Evolutionary conservation across 2,329 filamentous ascomycete species (phyloP).

Genomic region (Colletotrichum zoysiae): DNA sequence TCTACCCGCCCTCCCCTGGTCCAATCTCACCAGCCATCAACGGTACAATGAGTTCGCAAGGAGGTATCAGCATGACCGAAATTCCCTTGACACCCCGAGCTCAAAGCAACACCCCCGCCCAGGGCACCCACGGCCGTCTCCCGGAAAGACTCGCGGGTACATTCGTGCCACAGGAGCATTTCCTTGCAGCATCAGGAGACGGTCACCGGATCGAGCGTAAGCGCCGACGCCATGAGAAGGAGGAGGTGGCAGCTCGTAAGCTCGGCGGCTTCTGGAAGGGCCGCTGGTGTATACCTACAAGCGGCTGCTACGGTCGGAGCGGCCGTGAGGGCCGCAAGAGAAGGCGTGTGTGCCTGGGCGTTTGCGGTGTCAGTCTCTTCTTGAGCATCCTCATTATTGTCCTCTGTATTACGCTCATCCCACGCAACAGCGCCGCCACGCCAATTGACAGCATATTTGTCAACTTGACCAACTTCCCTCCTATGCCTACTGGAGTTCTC

Average conservation of each 20-base stretch:
- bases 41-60: slow-evolving; percentile 71
- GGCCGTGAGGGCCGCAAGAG: slow-evolving; percentile 74
- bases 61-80: slow-evolving; percentile 70
- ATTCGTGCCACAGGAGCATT: slow-evolving; percentile 60
- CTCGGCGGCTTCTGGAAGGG: slow-evolving; percentile 74
- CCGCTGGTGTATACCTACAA: slow-evolving; percentile 71
- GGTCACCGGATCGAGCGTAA: slow-evolving; percentile 63
- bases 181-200: slow-evolving; percentile 54
- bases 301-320: slow-evolving; percentile 74
- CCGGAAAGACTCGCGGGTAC: slow-evolving; percentile 61
- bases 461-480: slow-evolving; percentile 87
- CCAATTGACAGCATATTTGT: slow-evolving; percentile 72
- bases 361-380: slow-evolving; percentile 63
- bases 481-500: slow-evolving; percentile 85
- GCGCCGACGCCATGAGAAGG: slow-evolving; percentile 72
- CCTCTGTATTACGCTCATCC: slow-evolving; percentile 69
- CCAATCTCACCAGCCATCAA: slow-evolving; percentile 73
- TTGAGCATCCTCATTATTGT: slow-evolving; percentile 70
- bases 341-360: slow-evolving; percentile 69
- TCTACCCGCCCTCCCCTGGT: slow-evolving; percentile 69
- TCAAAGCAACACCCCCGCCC: slow-evolving; percentile 42
- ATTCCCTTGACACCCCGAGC: slow-evolving; percentile 65
- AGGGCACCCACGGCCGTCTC: slow-evolving; percentile 46
- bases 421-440: slow-evolving; percentile 46
- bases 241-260: slow-evolving; percentile 70